Conservation (phyloP, 1,284 basidiomycete genomes). For the Wolfiporia cocos region DNA sequence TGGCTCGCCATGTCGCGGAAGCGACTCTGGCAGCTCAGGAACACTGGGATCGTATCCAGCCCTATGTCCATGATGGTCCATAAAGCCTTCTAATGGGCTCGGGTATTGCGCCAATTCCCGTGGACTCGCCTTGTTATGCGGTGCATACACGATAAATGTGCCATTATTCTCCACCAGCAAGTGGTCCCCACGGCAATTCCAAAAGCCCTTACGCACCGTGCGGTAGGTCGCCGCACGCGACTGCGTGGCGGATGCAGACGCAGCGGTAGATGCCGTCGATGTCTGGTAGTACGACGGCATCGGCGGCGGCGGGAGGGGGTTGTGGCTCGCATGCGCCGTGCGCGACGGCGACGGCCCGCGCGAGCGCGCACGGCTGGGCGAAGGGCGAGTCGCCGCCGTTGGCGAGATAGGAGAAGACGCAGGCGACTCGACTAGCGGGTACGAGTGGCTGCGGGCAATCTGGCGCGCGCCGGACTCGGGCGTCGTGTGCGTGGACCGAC, state of each 20-base stretch:
- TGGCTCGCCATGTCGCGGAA: conserved; percentile 46
- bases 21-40: conserved; percentile 50
- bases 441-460: conserved; percentile 21
- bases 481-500: not conserved
- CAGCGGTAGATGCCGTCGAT: conserved; percentile 1
- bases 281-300: conserved; percentile 12
- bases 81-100: conserved; percentile 42
- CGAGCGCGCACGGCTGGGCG: conserved; percentile 7
- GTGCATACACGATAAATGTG: conserved; percentile 58
- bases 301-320: conserved; percentile 23
- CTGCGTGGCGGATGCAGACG: not conserved
- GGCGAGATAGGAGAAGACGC: conserved; percentile 4
- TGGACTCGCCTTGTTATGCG: conserved; percentile 44
- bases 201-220: conserved; percentile 46
- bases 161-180: conserved; percentile 39
- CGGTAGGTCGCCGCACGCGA: conserved; percentile 4
- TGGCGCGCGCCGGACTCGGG: conserved; percentile 12
- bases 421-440: conserved; percentile 16
- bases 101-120: conserved; percentile 55
- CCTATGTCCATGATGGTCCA: conserved; percentile 39
- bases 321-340: conserved; percentile 8
- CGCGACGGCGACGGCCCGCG: conserved; percentile 10
- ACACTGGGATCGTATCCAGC: conserved; percentile 34
- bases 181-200: conserved; percentile 68
- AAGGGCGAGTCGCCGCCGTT: conserved; percentile 7